Evolutionary conservation across 805 yeast species (phyloP).

Genomic region (Suhomyces xylopsoci): DNA sequence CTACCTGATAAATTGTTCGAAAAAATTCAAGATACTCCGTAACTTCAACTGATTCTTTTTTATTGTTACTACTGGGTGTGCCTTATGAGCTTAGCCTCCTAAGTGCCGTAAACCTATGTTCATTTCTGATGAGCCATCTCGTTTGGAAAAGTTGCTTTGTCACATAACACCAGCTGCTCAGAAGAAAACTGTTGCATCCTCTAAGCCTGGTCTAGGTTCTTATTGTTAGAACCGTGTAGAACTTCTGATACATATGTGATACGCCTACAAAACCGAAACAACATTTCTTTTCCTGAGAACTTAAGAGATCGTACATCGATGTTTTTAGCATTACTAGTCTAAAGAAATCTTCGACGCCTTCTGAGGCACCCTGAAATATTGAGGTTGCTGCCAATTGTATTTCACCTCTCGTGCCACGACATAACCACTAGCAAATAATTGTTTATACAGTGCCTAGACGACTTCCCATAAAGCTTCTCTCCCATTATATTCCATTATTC

Average conservation of each 20-base stretch:
- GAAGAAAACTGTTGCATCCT: neutral
- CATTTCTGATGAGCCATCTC: neutral
- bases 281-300: neutral
- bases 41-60: neutral
- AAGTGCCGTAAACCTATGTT: neutral
- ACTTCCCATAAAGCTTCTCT: neutral
- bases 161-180: neutral
- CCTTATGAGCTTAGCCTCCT: neutral
- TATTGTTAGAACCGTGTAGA: neutral
- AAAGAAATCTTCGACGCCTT: neutral
- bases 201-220: neutral
- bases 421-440: neutral
- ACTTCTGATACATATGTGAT: neutral
- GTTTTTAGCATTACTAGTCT: neutral
- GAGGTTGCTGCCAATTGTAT: neutral
- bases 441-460: neutral
- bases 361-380: neutral
- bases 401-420: neutral
- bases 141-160: neutral
- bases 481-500: neutral
- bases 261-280: neutral
- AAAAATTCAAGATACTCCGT: neutral
- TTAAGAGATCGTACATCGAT: neutral
- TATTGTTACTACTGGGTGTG: neutral
- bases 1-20: neutral